Conservation (phyloP, 2,329 filamentous ascomycete species). For the Cordyceps cicadae region DNA sequence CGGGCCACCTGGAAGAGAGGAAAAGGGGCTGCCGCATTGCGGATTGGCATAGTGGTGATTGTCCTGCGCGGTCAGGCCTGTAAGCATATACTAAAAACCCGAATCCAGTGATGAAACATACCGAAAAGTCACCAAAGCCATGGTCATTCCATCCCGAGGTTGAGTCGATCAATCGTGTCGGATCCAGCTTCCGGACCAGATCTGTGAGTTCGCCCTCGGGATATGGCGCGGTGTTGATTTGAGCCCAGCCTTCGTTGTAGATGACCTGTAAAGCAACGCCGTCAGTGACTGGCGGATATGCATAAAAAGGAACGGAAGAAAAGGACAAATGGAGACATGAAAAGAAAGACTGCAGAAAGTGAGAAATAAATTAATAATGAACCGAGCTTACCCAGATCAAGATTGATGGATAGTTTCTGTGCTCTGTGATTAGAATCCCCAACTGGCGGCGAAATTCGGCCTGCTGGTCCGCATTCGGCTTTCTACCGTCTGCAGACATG, state of each 20-base stretch:
- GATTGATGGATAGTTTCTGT: slow-evolving; percentile 57
- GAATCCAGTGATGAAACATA: slow-evolving; percentile 14
- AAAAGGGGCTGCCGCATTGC: slow-evolving; percentile 63
- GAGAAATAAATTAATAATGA: not conserved
- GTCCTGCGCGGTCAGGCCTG: slow-evolving; percentile 32
- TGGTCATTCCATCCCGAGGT: slow-evolving; percentile 61
- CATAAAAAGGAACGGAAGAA: not conserved
- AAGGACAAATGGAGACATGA: not conserved
- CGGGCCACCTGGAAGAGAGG: slow-evolving; percentile 47
- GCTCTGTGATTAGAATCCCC: slow-evolving; percentile 51
- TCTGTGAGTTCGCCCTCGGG: slow-evolving; percentile 51
- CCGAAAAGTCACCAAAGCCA: slow-evolving; percentile 55
- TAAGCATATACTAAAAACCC: no score
- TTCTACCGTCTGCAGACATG: slow-evolving; percentile 29
- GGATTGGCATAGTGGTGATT: slow-evolving; percentile 66
- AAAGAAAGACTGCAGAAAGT: not conserved
- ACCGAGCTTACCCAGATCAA: slow-evolving; percentile 47
- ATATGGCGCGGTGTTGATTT: slow-evolving; percentile 38
- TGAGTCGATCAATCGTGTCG: slow-evolving; percentile 55
- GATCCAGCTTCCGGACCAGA: slow-evolving; percentile 48
- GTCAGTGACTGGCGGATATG: not conserved
- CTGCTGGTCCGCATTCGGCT: slow-evolving; percentile 42
- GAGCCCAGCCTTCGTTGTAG: slow-evolving; percentile 68
- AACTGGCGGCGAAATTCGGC: slow-evolving; percentile 58
- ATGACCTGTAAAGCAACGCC: slow-evolving; percentile 37